Percentiles rank a stretch among this genome's conserved stretches.
phyloP scores from a whole-genome alignment of 306 rosid genomes.

The Citrullus mucosospermus region DNA sequence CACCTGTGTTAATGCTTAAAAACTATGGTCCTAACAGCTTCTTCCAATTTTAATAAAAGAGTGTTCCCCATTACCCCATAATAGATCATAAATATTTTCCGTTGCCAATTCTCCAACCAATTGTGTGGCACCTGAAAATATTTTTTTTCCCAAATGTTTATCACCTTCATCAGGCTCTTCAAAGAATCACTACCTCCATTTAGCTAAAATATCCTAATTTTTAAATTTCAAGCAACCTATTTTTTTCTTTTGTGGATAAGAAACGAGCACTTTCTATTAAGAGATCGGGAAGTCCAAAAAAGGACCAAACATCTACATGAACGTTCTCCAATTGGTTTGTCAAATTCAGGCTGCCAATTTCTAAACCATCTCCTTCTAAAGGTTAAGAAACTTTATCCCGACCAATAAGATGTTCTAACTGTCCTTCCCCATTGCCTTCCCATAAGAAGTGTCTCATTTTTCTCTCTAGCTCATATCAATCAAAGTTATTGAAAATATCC shows the following conservation, averaged over 20 bases:
- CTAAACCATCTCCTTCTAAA: neutral
- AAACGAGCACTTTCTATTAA: neutral
- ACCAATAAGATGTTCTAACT: neutral
- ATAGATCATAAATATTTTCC: neutral
- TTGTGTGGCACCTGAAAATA: neutral
- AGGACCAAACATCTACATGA: neutral
- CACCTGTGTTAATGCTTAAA: too few species aligned
- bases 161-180: neutral
- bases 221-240: neutral
- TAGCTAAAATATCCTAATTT: neutral
- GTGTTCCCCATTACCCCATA: neutral
- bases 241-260: neutral
- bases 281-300: neutral
- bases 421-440: neutral
- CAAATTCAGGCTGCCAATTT: neutral
- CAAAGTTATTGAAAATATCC: neutral
- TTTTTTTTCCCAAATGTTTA: neutral
- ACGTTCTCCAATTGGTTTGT: neutral
- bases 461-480: neutral
- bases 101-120: neutral
- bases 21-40: too few species aligned
- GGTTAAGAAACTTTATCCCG: neutral
- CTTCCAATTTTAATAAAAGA: neutral
- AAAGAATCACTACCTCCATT: neutral
- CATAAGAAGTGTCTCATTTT: neutral